Evolutionary conservation across 306 rosid species (phyloP), one percentile per base, ranked within the genome.

Genomic region (Malus fusca): DNA sequence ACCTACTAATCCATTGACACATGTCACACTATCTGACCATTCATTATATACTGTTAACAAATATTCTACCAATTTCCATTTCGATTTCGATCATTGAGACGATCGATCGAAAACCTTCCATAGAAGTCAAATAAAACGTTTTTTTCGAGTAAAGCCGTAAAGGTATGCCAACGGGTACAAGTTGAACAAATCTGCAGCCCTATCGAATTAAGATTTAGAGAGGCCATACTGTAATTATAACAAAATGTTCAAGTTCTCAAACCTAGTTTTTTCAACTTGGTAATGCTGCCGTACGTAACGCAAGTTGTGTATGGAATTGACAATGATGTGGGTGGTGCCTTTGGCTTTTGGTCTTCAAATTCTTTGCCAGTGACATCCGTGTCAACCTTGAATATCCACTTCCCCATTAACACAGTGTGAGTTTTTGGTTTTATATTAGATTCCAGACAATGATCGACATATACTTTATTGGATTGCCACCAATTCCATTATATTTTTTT

Each of bases 301-400:
- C 82, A 80, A 78, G 78, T 88, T 71, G 84, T 43, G 60, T 61
- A 44, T 44, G 66, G 68, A 83, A 69, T 66, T 37, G 82, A 84
- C 74, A 82, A 42, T 44, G 51, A 64, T 71, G 74, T 17, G 17
- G 21, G 33, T 31, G 23, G 11, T 31, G 25, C 23, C 1, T 31
- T 30, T 51, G 62, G 61, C 11, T 44, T 25, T 14, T 11, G 19
- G 22, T 30, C 23, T 51, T 11, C 2, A 69, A 48, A 28, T 48
- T 18, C 42, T 18, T 3, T 35, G 56, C 73, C 3, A 76, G 74
- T 26, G 79, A 55, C 30, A 25, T 26, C 79, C 73, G 13, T 75
- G 73, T 75, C 79, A 53, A 35, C 42, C 66, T 52, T 66, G 65
- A 66, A 66, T 30, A 66, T 75, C 79, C 61, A 71, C 30, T 48